Conservation (phyloP, 140 eudicot genomes). For the Flaveria floridana region DNA sequence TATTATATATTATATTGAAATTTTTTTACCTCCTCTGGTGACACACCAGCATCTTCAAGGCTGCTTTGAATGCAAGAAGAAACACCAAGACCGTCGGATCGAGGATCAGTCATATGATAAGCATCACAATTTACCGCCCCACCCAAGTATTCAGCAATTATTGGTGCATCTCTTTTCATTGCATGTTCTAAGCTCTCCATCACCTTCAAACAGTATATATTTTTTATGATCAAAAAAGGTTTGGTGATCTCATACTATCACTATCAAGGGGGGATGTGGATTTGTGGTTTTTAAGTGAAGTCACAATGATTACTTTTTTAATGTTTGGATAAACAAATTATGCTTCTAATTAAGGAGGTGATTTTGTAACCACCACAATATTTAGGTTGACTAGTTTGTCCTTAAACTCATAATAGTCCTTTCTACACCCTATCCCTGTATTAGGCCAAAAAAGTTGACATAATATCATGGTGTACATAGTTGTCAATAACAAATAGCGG, state of each 20-base stretch:
- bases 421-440: too few species aligned
- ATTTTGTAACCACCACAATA: neutral
- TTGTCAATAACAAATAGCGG: too few species aligned
- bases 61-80: conserved; percentile 71
- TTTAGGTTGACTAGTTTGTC: neutral
- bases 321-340: neutral
- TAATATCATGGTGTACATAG: too few species aligned
- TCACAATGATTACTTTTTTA: neutral
- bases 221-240: neutral
- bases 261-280: neutral
- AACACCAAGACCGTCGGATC: conserved; percentile 86
- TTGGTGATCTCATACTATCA: neutral
- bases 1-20: neutral
- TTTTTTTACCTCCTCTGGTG: conserved; percentile 75
- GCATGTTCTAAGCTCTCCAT: conserved; percentile 98
- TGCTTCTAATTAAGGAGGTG: too few species aligned
- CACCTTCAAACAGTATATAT: conserved; percentile 43
- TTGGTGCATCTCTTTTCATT: conserved; percentile 79
- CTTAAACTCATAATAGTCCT: neutral
- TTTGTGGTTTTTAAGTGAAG: neutral
- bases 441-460: too few species aligned
- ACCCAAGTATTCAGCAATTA: conserved; percentile 78
- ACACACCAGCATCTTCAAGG: conserved; percentile 81
- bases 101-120: conserved; percentile 68
- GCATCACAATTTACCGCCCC: conserved; percentile 94